Percentiles rank a stretch among this genome's conserved stretches.
phyloP scores from a whole-genome alignment of 2,329 filamentous ascomycete genomes.

The Colletotrichum costaricense region DNA sequence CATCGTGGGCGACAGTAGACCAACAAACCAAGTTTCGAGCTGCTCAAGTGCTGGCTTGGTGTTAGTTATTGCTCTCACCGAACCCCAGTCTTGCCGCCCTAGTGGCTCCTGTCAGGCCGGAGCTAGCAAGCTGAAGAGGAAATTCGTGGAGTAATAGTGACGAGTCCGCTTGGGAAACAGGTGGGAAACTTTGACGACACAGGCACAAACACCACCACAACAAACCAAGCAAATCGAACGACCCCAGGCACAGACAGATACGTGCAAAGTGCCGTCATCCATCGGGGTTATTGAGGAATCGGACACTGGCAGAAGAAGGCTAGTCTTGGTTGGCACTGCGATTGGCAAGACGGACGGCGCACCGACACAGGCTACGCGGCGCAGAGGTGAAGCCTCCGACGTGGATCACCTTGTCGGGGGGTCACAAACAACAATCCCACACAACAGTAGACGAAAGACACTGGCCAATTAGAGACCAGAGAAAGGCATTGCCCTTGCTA shows the following conservation, averaged over 20 bases:
- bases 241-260: not conserved
- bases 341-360: not conserved
- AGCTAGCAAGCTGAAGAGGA: conserved; percentile 12
- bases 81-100: not conserved
- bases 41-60: not conserved
- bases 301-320: not conserved
- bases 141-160: not conserved
- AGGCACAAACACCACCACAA: not conserved
- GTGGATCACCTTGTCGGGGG: conserved; percentile 27
- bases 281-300: not conserved
- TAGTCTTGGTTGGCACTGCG: not conserved
- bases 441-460: not conserved
- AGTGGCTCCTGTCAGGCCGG: conserved; percentile 13
- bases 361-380: not conserved
- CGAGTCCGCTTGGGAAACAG: conserved; percentile 4
- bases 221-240: not conserved
- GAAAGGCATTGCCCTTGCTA: not conserved
- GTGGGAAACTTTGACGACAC: conserved; percentile 20
- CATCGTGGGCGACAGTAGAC: not conserved
- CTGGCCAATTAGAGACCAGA: conserved; percentile 3
- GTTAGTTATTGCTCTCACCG: not conserved
- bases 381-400: conserved; percentile 15
- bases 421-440: conserved; percentile 3
- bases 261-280: conserved; percentile 22
- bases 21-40: conserved; percentile 8